Percentiles rank a stretch among this genome's conserved stretches.
phyloP scores from a whole-genome alignment of 2,329 filamentous ascomycete species.

The Alternaria sp. region DNA sequence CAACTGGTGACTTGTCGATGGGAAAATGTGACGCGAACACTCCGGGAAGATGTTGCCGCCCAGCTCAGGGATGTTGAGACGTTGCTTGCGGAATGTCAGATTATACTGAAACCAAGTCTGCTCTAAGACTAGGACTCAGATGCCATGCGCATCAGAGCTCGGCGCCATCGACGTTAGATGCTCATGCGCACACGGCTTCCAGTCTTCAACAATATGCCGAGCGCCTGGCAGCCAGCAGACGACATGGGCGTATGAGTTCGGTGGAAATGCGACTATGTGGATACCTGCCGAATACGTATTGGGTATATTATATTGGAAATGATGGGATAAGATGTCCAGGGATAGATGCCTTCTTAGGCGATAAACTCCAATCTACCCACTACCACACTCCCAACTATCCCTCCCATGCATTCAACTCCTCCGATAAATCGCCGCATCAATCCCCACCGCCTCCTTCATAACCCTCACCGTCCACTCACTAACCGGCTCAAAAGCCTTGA shows the following conservation, averaged over 20 bases:
- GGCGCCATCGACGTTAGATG: neutral
- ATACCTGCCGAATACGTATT: neutral
- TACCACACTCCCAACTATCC: neutral
- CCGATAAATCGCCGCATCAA: conserved; percentile 39
- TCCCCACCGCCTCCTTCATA: conserved; percentile 27
- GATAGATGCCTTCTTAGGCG: neutral
- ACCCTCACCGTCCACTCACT: conserved; percentile 41
- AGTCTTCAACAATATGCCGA: neutral
- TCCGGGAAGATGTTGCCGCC: neutral
- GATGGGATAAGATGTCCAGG: too few relatives aligned
- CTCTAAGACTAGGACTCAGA: neutral
- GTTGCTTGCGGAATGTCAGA: neutral
- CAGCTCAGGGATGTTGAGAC: neutral
- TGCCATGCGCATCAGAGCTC: neutral
- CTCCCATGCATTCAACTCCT: conserved; percentile 5
- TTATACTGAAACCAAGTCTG: neutral
- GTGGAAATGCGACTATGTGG: neutral
- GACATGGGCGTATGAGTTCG: neutral
- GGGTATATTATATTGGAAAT: neutral
- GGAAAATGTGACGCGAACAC: neutral
- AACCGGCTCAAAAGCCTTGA: conserved; percentile 35
- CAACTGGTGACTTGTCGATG: neutral
- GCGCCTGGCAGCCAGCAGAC: neutral
- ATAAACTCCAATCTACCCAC: neutral
- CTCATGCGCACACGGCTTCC: neutral